Base-by-base conservation (phyloP, 176 grass and related monocot species). In the Aegilops umbellulata region DNA sequence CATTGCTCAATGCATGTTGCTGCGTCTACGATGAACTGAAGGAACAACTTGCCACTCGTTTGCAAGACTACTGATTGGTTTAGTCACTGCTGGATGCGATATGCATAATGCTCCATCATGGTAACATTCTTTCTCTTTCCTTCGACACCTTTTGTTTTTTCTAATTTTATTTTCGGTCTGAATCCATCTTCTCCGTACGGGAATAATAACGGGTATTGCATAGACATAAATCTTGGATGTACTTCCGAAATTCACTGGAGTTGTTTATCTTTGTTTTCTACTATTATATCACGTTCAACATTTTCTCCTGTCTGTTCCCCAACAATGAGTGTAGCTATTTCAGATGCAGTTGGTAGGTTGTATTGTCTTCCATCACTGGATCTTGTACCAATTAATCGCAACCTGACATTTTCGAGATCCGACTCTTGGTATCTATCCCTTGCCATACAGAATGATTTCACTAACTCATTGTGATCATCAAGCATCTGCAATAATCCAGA, bases 61-160 rank as follows among this genome's bases (percentile, higher is more conserved):
- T 55, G 58, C 4, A 83, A 2, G 1, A 34, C 16, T 4, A 4
- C 39, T n/a, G 44, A 60, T 22, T 78, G 55, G 8, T 84, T 41
- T 3, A 67, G 19, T 8, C 86, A 32, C 15, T 74, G 46, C 9
- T 85, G 32, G 10, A 84, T 77, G 16, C 73, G 60, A 61, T 66
- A 89, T 31, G 44, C 70, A 84, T 84, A 84, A 66, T 79, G 67
- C 49, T 88, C 78, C 35, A 61, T 10, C 76, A 83, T 83, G 2
- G 86, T 82, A 30, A 88, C 80, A 67, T 73, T 20, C 14, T 69
- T 87, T 15, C 76, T 78, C 7, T 79, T 71, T 8, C 6, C 31
- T 78, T 30, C 6, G 0, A 14, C 7, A 0, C 41, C 61, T 10
- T 72, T 25, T 9, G 1, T 64, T 1, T 27, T 22, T 27, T 72